Conservation (phyloP, 805 yeast species). For the Schizosaccharomyces lindneri region DNA sequence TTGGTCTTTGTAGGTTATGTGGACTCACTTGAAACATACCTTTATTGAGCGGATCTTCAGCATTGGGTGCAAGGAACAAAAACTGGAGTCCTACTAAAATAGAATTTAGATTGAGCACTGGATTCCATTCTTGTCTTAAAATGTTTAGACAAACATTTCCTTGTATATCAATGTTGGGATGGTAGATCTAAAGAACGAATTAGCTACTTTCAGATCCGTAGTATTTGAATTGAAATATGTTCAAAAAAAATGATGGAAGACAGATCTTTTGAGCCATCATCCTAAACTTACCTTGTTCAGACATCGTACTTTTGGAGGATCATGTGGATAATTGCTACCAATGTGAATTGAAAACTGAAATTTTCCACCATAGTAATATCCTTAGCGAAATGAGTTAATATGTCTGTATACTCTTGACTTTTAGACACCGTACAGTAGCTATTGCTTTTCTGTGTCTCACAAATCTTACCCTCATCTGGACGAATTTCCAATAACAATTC, state of each 20-base stretch:
- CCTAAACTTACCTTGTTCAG: conserved; percentile 10
- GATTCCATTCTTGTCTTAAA: conserved; percentile 87
- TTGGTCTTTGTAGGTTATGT: too few species aligned
- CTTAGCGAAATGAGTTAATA: neutral
- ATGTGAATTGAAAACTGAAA: conserved; percentile 45
- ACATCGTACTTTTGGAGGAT: conserved; percentile 43
- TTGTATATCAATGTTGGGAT: conserved; percentile 74
- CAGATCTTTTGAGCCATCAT: neutral
- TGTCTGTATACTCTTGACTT: neutral
- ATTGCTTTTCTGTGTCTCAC: neutral
- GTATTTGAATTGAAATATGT: neutral
- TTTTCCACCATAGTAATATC: conserved; percentile 35
- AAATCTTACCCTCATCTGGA: conserved; percentile 40
- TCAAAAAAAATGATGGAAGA: conserved; percentile 18
- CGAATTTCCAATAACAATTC: conserved; percentile 29
- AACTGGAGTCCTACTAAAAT: conserved; percentile 67
- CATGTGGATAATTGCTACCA: conserved; percentile 62
- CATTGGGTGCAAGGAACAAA: conserved; percentile 71
- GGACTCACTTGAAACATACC: conserved; percentile 12
- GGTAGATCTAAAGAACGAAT: conserved; percentile 34
- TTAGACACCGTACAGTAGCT: neutral
- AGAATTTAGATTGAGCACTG: conserved; percentile 60
- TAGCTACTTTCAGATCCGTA: neutral
- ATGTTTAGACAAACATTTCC: conserved; percentile 86
- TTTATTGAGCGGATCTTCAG: conserved; percentile 77